Conservation (phyloP, 129 eudicot genomes). For the Lactuca sativa region DNA sequence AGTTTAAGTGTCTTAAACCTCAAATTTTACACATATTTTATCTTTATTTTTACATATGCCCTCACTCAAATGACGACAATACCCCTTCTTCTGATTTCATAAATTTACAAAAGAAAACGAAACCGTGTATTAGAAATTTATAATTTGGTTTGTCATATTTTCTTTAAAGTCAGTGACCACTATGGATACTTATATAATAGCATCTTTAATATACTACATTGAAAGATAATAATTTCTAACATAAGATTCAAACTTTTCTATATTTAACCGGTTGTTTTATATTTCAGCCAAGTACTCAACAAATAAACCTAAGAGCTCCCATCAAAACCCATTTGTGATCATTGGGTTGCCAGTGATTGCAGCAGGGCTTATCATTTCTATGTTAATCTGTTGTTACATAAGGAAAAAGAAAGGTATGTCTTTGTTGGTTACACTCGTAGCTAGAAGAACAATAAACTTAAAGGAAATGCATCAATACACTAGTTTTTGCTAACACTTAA, state of each 20-base stretch:
- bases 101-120: too few relatives aligned
- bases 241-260: neutral
- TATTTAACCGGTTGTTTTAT: neutral
- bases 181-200: too few relatives aligned
- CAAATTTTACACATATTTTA: too few relatives aligned
- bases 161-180: too few relatives aligned
- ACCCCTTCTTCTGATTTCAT: too few relatives aligned
- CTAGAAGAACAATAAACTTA: slow-evolving; percentile 9
- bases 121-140: too few relatives aligned
- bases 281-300: slow-evolving; percentile 39
- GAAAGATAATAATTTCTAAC: neutral
- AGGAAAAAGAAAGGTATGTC: slow-evolving; percentile 46
- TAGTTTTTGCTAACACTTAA: neutral
- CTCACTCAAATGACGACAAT: too few relatives aligned
- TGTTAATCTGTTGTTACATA: slow-evolving; percentile 24
- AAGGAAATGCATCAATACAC: neutral
- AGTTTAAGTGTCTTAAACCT: too few relatives aligned
- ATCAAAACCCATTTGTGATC: slow-evolving; percentile 14
- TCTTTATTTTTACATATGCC: too few relatives aligned
- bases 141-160: too few relatives aligned
- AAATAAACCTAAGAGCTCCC: slow-evolving; percentile 22
- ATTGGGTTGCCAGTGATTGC: slow-evolving; percentile 21
- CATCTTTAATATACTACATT: neutral
- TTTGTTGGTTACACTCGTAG: neutral
- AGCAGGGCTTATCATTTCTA: slow-evolving; percentile 19